These are phyloP conservation scores for Gentiana dahurica DNA, from an alignment of 257 asterid genomes.

Conservation along the genomic window DNA sequence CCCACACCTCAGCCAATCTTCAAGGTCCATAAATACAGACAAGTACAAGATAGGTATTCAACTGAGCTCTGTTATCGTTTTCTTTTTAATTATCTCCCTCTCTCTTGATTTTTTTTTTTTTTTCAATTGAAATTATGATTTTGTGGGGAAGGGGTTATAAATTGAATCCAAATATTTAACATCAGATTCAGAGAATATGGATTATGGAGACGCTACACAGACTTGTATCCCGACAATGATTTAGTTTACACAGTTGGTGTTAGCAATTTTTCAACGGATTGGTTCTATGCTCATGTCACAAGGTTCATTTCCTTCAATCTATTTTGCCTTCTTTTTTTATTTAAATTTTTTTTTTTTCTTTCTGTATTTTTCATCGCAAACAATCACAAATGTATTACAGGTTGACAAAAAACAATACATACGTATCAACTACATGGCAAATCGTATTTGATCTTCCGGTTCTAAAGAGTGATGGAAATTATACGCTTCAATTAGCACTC, in stretches of 20 bases:
- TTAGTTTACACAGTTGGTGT: constrained; percentile 18
- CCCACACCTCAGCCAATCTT: constrained; percentile 21
- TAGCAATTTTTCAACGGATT: constrained; percentile 21
- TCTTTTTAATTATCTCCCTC: too few relatives aligned
- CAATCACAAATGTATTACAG: constrained; percentile 25
- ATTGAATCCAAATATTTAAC: too few relatives aligned
- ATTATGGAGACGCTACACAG: constrained; percentile 21
- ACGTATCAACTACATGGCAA: constrained; percentile 53
- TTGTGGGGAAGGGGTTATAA: too few relatives aligned
- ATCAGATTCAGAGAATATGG: constrained; percentile 8
- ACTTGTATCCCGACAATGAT: constrained; percentile 25
- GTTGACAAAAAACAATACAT: neutral
- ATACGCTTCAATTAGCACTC: constrained; percentile 52
- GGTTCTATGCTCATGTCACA: constrained; percentile 35
- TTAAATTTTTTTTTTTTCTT: neutral
- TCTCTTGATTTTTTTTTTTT: too few relatives aligned
- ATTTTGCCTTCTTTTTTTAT: too few relatives aligned
- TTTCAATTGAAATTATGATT: too few relatives aligned
- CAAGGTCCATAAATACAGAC: constrained; percentile 18
- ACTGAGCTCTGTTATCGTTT: too few relatives aligned
- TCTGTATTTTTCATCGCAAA: too few relatives aligned
- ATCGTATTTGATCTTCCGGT: constrained; percentile 29
- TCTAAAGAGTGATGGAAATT: constrained; percentile 22
- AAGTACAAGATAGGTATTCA: neutral
- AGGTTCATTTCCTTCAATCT: constrained; percentile 2